A percentile compares a stretch with the other conserved stretches of the same genome.
Conservation (phyloP, 1,284 basidiomycete species). For the Trichosporon ovoides region DNA sequence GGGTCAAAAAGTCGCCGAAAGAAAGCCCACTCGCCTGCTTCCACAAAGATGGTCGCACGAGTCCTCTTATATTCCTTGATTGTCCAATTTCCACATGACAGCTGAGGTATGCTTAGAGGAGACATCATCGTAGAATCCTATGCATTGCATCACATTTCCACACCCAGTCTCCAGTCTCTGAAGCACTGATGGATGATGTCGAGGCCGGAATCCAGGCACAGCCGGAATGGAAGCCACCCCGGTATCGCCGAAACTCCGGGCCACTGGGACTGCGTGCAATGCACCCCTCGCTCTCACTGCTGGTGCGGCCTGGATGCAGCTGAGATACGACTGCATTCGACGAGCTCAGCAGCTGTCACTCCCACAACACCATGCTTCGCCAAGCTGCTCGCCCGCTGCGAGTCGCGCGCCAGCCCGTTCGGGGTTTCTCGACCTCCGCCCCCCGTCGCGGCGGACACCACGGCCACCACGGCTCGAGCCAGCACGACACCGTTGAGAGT, state of each 20-base stretch:
- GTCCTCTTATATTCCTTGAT: conserved; percentile 40
- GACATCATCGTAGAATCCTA: conserved; percentile 20
- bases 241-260: conserved; percentile 2
- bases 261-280: background rate
- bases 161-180: background rate
- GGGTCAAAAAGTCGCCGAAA: conserved; percentile 48
- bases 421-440: conserved; percentile 20
- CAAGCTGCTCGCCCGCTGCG: conserved; percentile 15
- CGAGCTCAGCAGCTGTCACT: background rate
- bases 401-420: background rate
- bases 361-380: conserved; percentile 16
- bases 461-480: conserved; percentile 12
- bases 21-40: conserved; percentile 6
- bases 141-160: background rate
- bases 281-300: background rate
- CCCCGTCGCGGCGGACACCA: conserved; percentile 22
- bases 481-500: conserved; percentile 30
- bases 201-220: background rate
- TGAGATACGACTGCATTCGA: background rate
- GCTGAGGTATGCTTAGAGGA: conserved; percentile 44
- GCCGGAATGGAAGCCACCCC: background rate
- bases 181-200: no score
- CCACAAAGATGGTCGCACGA: conserved; percentile 1
- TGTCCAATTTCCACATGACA: conserved; percentile 15
- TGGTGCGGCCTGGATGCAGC: background rate